phyloP scores from a whole-genome alignment of 257 asterid genomes.

The Primulina eburnea region DNA sequence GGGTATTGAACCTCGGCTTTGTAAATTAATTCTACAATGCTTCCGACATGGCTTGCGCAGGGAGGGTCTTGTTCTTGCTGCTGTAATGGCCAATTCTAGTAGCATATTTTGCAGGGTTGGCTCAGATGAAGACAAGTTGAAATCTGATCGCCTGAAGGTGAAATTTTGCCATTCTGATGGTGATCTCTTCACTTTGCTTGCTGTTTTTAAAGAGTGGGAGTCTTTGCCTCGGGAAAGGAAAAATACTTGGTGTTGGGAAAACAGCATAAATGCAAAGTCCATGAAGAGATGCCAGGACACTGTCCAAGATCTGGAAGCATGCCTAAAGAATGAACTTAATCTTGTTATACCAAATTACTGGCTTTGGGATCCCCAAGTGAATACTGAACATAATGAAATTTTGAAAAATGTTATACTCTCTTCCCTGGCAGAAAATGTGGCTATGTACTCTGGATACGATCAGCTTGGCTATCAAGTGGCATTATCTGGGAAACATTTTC shows the following conservation, averaged over 20 bases:
- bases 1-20: constrained; percentile 94
- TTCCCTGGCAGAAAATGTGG: constrained; percentile 80
- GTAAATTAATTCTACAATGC: constrained; percentile 74
- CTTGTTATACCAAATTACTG: constrained; percentile 71
- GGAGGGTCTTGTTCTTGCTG: constrained; percentile 92
- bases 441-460: constrained; percentile 91
- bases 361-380: constrained; percentile 65
- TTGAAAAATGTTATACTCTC: constrained; percentile 65
- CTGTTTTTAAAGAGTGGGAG: constrained; percentile 92
- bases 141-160: constrained; percentile 86
- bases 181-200: constrained; percentile 86
- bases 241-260: constrained; percentile 90
- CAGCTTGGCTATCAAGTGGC: constrained; percentile 92
- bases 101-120: constrained; percentile 95
- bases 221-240: constrained; percentile 45
- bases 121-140: constrained; percentile 53
- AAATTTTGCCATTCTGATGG: constrained; percentile 83
- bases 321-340: constrained; percentile 66
- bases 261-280: constrained; percentile 88
- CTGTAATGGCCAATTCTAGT: constrained; percentile 85
- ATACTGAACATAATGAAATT: constrained; percentile 43
- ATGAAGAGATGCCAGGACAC: constrained; percentile 86
- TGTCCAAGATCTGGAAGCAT: constrained; percentile 65
- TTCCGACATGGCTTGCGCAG: constrained; percentile 52
- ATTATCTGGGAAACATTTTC: constrained; percentile 61